phyloP scores from a whole-genome alignment of 139 green algal species.

The Chlamydomonas asymmetrica region DNA sequence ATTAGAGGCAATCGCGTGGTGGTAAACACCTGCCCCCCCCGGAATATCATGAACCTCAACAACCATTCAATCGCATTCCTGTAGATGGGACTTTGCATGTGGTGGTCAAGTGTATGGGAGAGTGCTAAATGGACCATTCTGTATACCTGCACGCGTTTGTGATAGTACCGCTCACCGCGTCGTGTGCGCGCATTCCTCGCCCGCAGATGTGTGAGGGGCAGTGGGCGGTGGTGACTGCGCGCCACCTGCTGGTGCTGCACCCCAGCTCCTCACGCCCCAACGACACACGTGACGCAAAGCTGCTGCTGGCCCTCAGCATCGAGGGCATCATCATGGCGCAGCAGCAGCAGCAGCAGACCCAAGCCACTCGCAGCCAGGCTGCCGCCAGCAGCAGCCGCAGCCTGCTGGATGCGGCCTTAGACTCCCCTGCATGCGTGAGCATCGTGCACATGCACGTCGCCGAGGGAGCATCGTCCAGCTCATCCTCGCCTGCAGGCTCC shows the following conservation, averaged over 20 bases:
- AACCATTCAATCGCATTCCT: too few relatives aligned
- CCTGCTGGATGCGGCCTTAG: too few relatives aligned
- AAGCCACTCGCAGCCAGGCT: not conserved
- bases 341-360: conserved; percentile 1
- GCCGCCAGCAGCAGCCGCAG: not conserved
- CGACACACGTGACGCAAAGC: conserved; percentile 2
- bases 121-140: not conserved
- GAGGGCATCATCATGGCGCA: not conserved
- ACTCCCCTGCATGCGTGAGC: too few relatives aligned
- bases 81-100: too few relatives aligned
- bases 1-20: too few relatives aligned
- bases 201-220: not conserved
- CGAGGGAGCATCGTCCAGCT: too few relatives aligned
- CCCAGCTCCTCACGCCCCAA: not conserved
- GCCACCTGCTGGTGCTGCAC: conserved; percentile 21
- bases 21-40: not conserved
- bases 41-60: not conserved
- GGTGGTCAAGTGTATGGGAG: not conserved
- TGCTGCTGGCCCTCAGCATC: conserved; percentile 1
- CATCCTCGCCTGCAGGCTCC: too few relatives aligned
- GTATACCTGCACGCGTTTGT: not conserved
- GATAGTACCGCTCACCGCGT: not conserved
- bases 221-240: conserved; percentile 16
- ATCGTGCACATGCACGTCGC: too few relatives aligned
- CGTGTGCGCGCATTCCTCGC: not conserved